These are phyloP conservation scores for Adansonia madagascariensis DNA, from an alignment of 441 rosid species.

Conservation along the genomic window DNA sequence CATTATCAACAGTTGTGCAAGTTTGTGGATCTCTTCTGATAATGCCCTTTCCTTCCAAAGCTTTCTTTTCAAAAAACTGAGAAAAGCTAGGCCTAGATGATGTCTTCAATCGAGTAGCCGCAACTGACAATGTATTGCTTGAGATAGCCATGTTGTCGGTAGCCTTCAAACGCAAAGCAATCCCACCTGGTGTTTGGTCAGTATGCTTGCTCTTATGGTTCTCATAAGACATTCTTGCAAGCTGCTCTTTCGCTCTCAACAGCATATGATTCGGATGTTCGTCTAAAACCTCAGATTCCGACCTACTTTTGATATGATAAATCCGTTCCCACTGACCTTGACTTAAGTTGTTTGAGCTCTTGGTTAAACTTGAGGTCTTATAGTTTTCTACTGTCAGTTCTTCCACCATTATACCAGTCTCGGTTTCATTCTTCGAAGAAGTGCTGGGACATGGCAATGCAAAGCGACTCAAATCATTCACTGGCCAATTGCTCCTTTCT, in stretches of 20 bases:
- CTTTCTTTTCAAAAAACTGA: slow-evolving; percentile 45
- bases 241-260: slow-evolving; percentile 46
- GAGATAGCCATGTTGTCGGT: slow-evolving; percentile 38
- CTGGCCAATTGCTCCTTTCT: slow-evolving; percentile 40
- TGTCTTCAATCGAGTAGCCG: slow-evolving; percentile 38
- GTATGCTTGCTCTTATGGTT: slow-evolving; percentile 36
- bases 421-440: slow-evolving; percentile 36
- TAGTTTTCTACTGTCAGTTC: slow-evolving; percentile 49
- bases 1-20: slow-evolving; percentile 36
- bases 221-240: slow-evolving; percentile 41
- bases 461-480: slow-evolving; percentile 33
- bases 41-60: slow-evolving; percentile 53
- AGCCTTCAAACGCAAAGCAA: slow-evolving; percentile 42
- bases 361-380: slow-evolving; percentile 31
- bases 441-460: slow-evolving; percentile 29
- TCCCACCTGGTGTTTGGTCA: slow-evolving; percentile 39
- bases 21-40: slow-evolving; percentile 37
- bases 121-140: slow-evolving; percentile 34
- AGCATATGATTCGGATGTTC: slow-evolving; percentile 42
- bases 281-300: slow-evolving; percentile 31
- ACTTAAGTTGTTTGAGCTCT: slow-evolving; percentile 32
- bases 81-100: slow-evolving; percentile 44
- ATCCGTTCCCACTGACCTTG: slow-evolving; percentile 41
- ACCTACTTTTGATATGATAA: slow-evolving; percentile 35
- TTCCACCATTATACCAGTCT: slow-evolving; percentile 41